These are phyloP conservation scores for Symmetrospora coprosmae DNA, from an alignment of 768 basidiomycete genomes.

Conservation along the genomic window DNA sequence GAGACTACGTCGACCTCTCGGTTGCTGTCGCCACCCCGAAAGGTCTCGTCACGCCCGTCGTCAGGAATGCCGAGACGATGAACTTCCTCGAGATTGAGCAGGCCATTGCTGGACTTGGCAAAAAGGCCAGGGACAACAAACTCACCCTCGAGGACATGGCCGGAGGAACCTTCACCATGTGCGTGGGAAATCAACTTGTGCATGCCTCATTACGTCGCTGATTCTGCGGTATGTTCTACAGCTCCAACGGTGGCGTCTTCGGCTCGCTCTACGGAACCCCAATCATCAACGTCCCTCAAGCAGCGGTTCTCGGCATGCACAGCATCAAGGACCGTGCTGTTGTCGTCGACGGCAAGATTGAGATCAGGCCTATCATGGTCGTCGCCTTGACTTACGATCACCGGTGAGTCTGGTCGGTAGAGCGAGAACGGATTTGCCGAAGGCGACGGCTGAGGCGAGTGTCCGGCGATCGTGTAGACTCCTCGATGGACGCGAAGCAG, in stretches of 20 bases:
- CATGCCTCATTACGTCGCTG: too few relatives aligned
- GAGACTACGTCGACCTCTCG: slow-evolving; percentile 79
- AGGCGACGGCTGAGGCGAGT: too few relatives aligned
- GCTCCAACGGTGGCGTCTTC: slow-evolving; percentile 97
- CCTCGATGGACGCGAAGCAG: slow-evolving; percentile 87
- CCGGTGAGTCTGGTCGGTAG: background rate
- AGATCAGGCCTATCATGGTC: slow-evolving; percentile 92
- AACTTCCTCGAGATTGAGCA: slow-evolving; percentile 79
- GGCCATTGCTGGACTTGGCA: slow-evolving; percentile 77
- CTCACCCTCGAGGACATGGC: slow-evolving; percentile 96
- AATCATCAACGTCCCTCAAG: slow-evolving; percentile 91
- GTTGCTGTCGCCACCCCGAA: slow-evolving; percentile 96
- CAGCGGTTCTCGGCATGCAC: slow-evolving; percentile 93
- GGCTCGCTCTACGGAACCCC: slow-evolving; percentile 96
- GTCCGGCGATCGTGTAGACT: slow-evolving; percentile 41
- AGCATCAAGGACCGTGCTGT: slow-evolving; percentile 62
- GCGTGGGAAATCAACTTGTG: too few relatives aligned
- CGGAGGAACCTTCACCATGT: slow-evolving; percentile 98
- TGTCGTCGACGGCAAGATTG: slow-evolving; percentile 91
- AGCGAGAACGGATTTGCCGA: background rate
- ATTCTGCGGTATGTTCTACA: slow-evolving; percentile 34
- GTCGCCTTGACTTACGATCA: slow-evolving; percentile 40
- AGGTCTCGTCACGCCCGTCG: slow-evolving; percentile 88
- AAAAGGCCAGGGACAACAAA: slow-evolving; percentile 88
- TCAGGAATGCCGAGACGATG: slow-evolving; percentile 77